phyloP scores from a whole-genome alignment of 768 basidiomycete species.

The Leccinum barrowsii region DNA sequence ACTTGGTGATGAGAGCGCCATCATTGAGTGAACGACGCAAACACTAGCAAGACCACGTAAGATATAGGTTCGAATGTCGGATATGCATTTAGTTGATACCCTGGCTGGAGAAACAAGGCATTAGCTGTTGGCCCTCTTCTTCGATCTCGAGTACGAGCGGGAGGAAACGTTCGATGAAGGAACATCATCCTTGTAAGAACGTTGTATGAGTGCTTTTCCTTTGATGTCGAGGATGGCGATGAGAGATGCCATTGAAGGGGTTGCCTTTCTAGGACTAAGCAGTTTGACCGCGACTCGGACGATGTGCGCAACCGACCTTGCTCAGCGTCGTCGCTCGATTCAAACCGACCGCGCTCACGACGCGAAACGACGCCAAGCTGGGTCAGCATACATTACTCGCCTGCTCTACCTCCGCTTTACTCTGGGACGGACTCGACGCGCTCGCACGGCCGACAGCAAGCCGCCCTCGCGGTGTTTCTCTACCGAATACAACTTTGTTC shows the following conservation, averaged over 20 bases:
- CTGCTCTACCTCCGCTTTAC: no score
- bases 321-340: no score
- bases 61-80: constrained; percentile 93
- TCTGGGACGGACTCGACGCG: no score
- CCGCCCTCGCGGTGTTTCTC: no score
- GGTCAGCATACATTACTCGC: no score
- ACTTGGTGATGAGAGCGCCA: constrained; percentile 45
- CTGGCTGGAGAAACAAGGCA: constrained; percentile 92
- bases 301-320: no score
- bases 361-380: no score
- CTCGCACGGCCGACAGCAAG: no score
- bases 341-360: no score
- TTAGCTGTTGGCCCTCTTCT: constrained; percentile 94
- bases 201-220: constrained; percentile 95
- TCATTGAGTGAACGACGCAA: background rate
- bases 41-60: constrained; percentile 40
- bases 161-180: constrained; percentile 90
- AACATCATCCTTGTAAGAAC: constrained; percentile 96
- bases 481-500: no score
- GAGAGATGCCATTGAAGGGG: constrained; percentile 50
- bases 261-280: constrained; percentile 9
- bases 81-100: constrained; percentile 99
- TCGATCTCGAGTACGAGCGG: constrained; percentile 93
- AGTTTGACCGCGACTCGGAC: no score
- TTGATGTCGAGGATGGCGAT: constrained; percentile 98